Percentiles rank a stretch among this genome's conserved stretches.
Conservation (phyloP, 768 basidiomycete species). For the Auriscalpium orientale region DNA sequence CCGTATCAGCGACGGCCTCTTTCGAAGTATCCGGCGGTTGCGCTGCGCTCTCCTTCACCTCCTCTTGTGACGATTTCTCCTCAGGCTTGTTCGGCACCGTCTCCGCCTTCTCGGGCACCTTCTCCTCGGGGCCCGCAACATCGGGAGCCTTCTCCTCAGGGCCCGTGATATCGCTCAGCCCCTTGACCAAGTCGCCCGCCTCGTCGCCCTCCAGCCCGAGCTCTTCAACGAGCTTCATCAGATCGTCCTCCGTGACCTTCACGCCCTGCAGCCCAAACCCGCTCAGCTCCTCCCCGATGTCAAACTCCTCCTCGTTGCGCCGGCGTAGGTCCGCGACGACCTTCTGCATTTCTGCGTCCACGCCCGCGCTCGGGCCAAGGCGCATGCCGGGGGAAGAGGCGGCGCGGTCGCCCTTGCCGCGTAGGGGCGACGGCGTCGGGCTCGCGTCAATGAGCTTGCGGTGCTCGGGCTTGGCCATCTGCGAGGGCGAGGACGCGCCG, state of each 20-base stretch:
- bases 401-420: background rate
- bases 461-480: constrained; percentile 74
- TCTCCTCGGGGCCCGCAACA: background rate
- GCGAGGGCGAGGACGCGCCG: constrained; percentile 62
- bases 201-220: constrained; percentile 71
- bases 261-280: constrained; percentile 73
- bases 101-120: background rate
- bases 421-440: constrained; percentile 22
- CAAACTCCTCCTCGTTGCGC: constrained; percentile 50
- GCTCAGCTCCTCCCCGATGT: constrained; percentile 59
- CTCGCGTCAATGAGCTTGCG: constrained; percentile 43
- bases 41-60: background rate
- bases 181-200: constrained; percentile 69
- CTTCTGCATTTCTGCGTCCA: background rate
- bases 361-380: background rate
- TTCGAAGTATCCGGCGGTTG: constrained; percentile 15
- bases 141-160: constrained; percentile 9
- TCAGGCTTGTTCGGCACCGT: constrained; percentile 6
- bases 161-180: constrained; percentile 34
- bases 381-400: background rate
- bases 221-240: constrained; percentile 61
- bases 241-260: constrained; percentile 68
- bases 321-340: constrained; percentile 5
- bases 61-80: constrained; percentile 2
- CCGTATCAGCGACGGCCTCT: constrained; percentile 21